Evolutionary conservation across 2,329 filamentous ascomycete species (phyloP).

Genomic region (Exophiala spinifera): DNA sequence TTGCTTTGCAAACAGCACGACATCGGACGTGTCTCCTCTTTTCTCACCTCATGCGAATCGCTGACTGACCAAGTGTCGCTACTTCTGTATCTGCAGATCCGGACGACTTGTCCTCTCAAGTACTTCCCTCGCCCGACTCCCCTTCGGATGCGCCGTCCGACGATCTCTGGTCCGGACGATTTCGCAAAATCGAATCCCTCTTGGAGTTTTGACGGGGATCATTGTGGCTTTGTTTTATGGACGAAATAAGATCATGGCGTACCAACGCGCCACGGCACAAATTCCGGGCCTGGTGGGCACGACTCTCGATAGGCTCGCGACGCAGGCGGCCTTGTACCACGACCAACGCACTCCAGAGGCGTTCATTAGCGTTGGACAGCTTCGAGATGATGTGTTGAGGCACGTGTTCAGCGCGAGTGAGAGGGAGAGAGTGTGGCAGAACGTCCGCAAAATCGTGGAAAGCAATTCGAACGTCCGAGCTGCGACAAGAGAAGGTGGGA

Average conservation of each 20-base stretch:
- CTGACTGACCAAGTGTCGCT: conserved; percentile 28
- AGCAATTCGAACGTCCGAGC: conserved; percentile 87
- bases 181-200: conserved; percentile 50
- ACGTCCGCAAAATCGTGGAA: conserved; percentile 81
- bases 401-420: conserved; percentile 73
- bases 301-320: conserved; percentile 78
- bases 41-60: conserved; percentile 27
- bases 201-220: conserved; percentile 46
- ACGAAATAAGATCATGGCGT: conserved; percentile 60
- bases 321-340: conserved; percentile 77
- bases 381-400: conserved; percentile 86
- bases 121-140: conserved; percentile 86
- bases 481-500: conserved; percentile 62
- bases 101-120: conserved; percentile 68
- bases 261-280: conserved; percentile 63
- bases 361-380: conserved; percentile 81
- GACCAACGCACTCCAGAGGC: conserved; percentile 65
- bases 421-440: conserved; percentile 78
- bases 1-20: conserved; percentile 20
- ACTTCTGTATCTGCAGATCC: conserved; percentile 39
- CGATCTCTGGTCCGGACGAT: conserved; percentile 47
- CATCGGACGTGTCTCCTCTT: conserved; percentile 12
- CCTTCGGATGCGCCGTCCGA: conserved; percentile 64
- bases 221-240: conserved; percentile 58
- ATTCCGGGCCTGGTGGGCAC: conserved; percentile 80